Conservation (phyloP, 1,284 basidiomycete genomes). For the Ganoderma multipileum region DNA sequence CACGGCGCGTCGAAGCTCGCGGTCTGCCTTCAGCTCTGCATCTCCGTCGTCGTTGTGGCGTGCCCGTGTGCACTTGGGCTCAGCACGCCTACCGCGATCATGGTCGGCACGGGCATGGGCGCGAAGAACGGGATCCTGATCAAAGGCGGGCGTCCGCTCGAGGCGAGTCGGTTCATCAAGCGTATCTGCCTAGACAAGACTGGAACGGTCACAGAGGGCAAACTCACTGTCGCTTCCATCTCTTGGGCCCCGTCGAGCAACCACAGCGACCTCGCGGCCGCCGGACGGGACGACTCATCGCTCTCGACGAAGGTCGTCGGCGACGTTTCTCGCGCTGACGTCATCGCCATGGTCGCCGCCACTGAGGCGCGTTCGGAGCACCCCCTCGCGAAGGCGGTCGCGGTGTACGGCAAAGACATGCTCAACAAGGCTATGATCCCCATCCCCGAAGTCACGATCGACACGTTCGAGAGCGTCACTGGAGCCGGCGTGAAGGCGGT, state of each 20-base stretch:
- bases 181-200: constrained; percentile 96
- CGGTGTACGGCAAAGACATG: constrained; percentile 78
- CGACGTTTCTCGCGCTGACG: constrained; percentile 65
- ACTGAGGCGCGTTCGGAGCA: constrained; percentile 95
- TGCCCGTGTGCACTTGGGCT: constrained; percentile 98
- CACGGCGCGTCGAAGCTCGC: constrained; percentile 89
- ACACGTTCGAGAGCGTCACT: constrained; percentile 86
- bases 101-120: constrained; percentile 99
- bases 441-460: constrained; percentile 49
- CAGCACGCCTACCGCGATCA: constrained; percentile 97
- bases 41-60: constrained; percentile 97
- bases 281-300: constrained; percentile 41
- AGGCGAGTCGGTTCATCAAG: constrained; percentile 86
- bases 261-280: constrained; percentile 49
- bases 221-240: constrained; percentile 75
- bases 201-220: constrained; percentile 94
- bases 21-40: constrained; percentile 96
- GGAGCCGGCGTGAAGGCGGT: constrained; percentile 88
- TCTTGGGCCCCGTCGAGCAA: constrained; percentile 72
- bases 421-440: constrained; percentile 53
- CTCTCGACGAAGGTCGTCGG: constrained; percentile 65
- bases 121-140: constrained; percentile 98
- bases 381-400: constrained; percentile 93
- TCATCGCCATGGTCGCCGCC: constrained; percentile 85
- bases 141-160: constrained; percentile 95